Conservation (phyloP, 768 basidiomycete genomes). For the Mycena kentingensis region DNA sequence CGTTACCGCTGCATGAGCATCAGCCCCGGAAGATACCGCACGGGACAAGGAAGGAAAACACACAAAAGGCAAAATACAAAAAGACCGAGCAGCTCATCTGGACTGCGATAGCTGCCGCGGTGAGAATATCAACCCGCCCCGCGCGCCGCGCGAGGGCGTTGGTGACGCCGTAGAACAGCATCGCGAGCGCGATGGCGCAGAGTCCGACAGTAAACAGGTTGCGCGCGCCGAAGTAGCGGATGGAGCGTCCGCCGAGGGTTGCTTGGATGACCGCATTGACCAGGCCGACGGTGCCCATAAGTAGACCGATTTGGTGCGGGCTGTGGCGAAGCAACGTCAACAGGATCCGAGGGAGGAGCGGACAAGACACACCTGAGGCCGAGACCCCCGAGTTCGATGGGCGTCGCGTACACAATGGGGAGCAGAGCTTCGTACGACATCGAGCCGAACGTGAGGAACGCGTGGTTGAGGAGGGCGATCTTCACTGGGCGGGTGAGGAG, state of each 20-base stretch:
- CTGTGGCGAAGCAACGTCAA: neutral
- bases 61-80: constrained; percentile 4
- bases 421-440: constrained; percentile 10
- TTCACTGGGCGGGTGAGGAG: constrained; percentile 8
- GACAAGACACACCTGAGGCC: constrained; percentile 3
- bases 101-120: constrained; percentile 33
- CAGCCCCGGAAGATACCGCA: neutral
- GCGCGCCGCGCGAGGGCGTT: constrained; percentile 36
- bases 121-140: constrained; percentile 36
- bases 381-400: constrained; percentile 10
- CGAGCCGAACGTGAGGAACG: constrained; percentile 1
- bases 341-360: neutral
- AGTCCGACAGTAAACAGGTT: constrained; percentile 47
- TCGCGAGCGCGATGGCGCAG: constrained; percentile 26
- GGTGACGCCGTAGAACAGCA: constrained; percentile 38
- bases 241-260: constrained; percentile 50
- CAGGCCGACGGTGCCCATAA: constrained; percentile 50
- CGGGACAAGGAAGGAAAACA: neutral
- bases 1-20: neutral
- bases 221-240: constrained; percentile 57
- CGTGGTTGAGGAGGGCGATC: constrained; percentile 11
- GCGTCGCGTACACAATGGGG: constrained; percentile 12
- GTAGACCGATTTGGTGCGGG: constrained; percentile 42
- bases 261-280: constrained; percentile 58
- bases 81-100: constrained; percentile 32